Percentiles rank a stretch among this genome's conserved stretches.
phyloP scores from a whole-genome alignment of 768 basidiomycete species.

The Porpolomopsis calyptriformis region DNA sequence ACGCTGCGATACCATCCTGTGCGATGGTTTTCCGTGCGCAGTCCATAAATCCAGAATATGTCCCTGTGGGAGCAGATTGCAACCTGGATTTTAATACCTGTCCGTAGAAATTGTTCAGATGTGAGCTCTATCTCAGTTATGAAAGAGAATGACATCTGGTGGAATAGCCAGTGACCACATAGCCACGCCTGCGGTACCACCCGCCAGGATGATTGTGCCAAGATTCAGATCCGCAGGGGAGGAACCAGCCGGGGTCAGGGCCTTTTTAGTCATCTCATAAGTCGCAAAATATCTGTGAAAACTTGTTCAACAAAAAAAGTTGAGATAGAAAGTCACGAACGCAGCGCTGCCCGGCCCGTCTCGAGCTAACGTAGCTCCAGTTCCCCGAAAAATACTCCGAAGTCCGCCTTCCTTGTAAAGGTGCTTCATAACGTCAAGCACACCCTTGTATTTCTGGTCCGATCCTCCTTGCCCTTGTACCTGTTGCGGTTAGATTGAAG shows the following conservation, averaged over 20 bases:
- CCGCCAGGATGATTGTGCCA: slow-evolving; percentile 79
- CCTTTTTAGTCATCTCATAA: slow-evolving; percentile 88
- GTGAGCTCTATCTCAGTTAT: background rate
- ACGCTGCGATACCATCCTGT: slow-evolving; percentile 70
- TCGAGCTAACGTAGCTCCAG: slow-evolving; percentile 84
- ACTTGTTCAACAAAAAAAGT: slow-evolving; percentile 8
- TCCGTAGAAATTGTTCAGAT: slow-evolving; percentile 3
- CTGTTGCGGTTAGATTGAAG: slow-evolving; percentile 32
- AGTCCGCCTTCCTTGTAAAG: slow-evolving; percentile 92
- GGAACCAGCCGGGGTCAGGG: slow-evolving; percentile 69
- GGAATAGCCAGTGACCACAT: slow-evolving; percentile 99
- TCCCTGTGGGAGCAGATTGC: slow-evolving; percentile 93
- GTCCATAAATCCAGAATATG: slow-evolving; percentile 91
- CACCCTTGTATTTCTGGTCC: slow-evolving; percentile 74
- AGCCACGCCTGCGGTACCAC: slow-evolving; percentile 89
- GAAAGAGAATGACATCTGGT: slow-evolving; percentile 59
- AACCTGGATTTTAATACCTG: slow-evolving; percentile 93
- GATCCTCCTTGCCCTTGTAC: slow-evolving; percentile 80
- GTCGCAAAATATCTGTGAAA: slow-evolving; percentile 84
- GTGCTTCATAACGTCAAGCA: slow-evolving; percentile 80
- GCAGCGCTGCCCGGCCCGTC: slow-evolving; percentile 97
- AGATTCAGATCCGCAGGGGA: slow-evolving; percentile 77
- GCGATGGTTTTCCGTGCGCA: slow-evolving; percentile 89
- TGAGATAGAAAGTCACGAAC: slow-evolving; percentile 36
- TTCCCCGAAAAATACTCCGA: slow-evolving; percentile 84